phyloP scores from a whole-genome alignment of 2,329 filamentous ascomycete species.

The Curvularia verruculosa region DNA sequence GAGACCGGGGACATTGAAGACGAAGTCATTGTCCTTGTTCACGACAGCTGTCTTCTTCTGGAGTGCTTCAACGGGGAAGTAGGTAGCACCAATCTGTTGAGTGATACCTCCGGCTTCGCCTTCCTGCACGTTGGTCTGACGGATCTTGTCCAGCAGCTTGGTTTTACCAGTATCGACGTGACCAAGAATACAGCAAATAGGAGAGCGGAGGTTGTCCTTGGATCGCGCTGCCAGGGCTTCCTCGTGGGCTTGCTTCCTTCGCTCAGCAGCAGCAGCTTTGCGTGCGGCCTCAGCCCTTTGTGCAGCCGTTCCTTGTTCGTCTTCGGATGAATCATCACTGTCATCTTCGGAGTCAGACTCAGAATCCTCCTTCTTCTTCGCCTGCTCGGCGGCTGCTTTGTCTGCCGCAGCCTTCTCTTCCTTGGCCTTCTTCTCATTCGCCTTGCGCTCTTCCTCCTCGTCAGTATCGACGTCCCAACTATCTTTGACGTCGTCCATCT shows the following conservation, averaged over 20 bases:
- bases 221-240: conserved; percentile 89
- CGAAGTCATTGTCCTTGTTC: conserved; percentile 86
- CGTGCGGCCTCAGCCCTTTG: conserved; percentile 74
- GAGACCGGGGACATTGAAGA: conserved; percentile 97
- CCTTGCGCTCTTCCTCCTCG: conserved; percentile 64
- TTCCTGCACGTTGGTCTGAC: conserved; percentile 98
- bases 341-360: conserved; percentile 50
- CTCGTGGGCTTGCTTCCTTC: conserved; percentile 87
- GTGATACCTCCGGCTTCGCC: conserved; percentile 99
- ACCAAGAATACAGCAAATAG: conserved; percentile 99
- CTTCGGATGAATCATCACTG: conserved; percentile 67
- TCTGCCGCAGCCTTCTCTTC: conserved; percentile 33
- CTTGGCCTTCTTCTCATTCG: conserved; percentile 33
- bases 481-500: conserved; percentile 80
- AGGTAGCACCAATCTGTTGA: conserved; percentile 98
- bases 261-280: conserved; percentile 87
- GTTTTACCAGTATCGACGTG: conserved; percentile 99
- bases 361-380: conserved; percentile 29
- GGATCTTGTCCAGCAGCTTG: conserved; percentile 98
- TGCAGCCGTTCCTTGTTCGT: conserved; percentile 76
- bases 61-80: conserved; percentile 95
- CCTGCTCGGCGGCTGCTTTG: conserved; percentile 38
- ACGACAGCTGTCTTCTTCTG: conserved; percentile 91
- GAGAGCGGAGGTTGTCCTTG: conserved; percentile 91
- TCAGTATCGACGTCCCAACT: conserved; percentile 91